phyloP scores from a whole-genome alignment of 306 rosid genomes.

The Trifolium pratense region DNA sequence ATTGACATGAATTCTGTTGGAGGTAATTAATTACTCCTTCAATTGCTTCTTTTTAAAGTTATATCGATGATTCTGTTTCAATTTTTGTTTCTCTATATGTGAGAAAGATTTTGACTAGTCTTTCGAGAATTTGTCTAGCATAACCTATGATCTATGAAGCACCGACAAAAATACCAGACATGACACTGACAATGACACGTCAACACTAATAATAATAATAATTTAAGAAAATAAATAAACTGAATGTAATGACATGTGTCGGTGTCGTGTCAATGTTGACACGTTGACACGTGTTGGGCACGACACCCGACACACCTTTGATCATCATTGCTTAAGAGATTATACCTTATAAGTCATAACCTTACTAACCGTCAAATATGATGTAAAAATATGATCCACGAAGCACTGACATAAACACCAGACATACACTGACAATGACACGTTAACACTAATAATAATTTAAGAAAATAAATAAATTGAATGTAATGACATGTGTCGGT shows the following conservation, averaged over 20 bases:
- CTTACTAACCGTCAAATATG: not conserved
- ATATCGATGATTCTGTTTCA: not conserved
- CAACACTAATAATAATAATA: too few relatives aligned
- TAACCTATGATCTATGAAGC: not conserved
- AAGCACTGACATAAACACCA: not conserved
- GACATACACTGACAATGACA: too few relatives aligned
- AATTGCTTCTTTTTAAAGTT: not conserved
- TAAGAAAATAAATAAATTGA: not conserved
- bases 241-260: not conserved
- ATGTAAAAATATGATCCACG: not conserved
- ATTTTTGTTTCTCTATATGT: not conserved
- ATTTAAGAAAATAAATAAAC: too few relatives aligned
- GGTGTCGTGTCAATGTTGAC: not conserved
- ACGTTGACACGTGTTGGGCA: too few relatives aligned
- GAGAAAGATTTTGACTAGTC: not conserved
- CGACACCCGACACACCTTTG: too few relatives aligned
- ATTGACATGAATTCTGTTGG: slow-evolving; percentile 79
- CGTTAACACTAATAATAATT: too few relatives aligned
- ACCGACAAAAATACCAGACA: not conserved
- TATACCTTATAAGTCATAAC: not conserved
- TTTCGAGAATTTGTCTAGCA: not conserved
- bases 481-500: not conserved
- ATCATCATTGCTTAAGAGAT: too few relatives aligned
- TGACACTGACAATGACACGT: too few relatives aligned
- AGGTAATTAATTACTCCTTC: slow-evolving; percentile 57